Base-by-base conservation (phyloP, 768 basidiomycete species). In the Brasilioporus rufonigricans region DNA sequence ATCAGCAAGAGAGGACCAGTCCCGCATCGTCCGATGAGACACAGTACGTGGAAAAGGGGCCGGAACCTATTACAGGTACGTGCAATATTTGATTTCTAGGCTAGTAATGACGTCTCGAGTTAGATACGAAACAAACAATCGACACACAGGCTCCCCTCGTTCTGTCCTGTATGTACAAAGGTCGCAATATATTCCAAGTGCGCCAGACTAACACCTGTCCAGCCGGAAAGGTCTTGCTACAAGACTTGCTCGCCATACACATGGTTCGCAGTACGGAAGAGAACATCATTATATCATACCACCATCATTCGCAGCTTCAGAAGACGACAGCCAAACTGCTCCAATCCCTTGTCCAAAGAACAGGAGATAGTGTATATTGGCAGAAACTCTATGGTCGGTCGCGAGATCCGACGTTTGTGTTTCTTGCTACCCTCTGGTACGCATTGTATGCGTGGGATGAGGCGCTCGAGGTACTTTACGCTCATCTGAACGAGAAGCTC, bases 361-460 rank as follows among this genome's bases (percentile, higher is more conserved):
- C 71, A 9, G 66, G 67, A 3, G 63, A 73, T 29, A 73, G 73
- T 33, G 70, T 74, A 7, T 74, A 74, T 45, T 75, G 73, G 73
- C 58, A 55, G 5, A 70, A 74, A 33, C 59, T 74, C 38, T 73
- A 73, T 14, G 36, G 13, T 0, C 61, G 60, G 48, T 66, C 71
- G 0, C 62, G 47, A 43, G 73, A 75, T 45, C 69, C 71, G 1
- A 73, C 71, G 0, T 65, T 73, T 19, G 48, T 73, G 11, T 66
- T 72, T 19, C 65, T 73, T 23, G 71, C 77, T 44, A 66, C 79
- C 8, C 64, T 85, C 23, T 85, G 83, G 84, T 82, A 83, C 52
- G 77, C 81, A 1, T 60, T 84, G 26, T 85, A 85, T 61, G 76
- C 82, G 0, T 85, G 84, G 82, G 84, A 85, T 46, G 81, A 85